These are phyloP conservation scores for Rubia peregrina DNA, from an alignment of 305 asterid genomes.

Conservation along the genomic window DNA sequence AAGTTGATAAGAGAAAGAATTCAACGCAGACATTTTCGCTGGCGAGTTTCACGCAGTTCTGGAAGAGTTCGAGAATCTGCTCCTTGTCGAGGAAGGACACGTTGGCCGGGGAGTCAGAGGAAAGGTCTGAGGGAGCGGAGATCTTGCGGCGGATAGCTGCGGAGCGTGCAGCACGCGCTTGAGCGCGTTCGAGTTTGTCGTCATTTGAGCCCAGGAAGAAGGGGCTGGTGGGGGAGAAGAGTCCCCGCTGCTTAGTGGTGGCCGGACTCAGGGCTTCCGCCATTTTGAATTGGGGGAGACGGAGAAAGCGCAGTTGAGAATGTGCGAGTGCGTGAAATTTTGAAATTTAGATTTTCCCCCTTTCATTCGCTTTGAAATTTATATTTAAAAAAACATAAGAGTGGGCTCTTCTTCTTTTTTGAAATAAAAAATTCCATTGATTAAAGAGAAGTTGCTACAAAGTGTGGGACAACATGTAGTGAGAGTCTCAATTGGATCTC, in stretches of 20 bases:
- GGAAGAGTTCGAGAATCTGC: constrained; percentile 81
- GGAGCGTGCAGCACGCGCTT: constrained; percentile 95
- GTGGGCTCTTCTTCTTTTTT: background rate
- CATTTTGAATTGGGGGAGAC: constrained; percentile 27
- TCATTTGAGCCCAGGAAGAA: constrained; percentile 80
- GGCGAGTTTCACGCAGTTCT: constrained; percentile 92
- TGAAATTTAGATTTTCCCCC: background rate
- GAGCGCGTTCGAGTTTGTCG: constrained; percentile 90
- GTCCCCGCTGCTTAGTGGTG: constrained; percentile 49
- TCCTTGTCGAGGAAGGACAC: constrained; percentile 56
- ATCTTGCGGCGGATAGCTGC: constrained; percentile 79
- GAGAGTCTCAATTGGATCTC: too few relatives aligned
- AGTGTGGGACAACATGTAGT: too few relatives aligned
- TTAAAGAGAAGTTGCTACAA: too few relatives aligned
- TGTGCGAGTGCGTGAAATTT: background rate
- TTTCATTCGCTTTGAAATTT: background rate
- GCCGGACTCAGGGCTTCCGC: constrained; percentile 69
- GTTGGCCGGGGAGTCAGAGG: constrained; percentile 24
- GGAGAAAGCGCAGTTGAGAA: background rate
- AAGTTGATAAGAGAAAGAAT: background rate
- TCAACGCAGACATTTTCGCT: constrained; percentile 62
- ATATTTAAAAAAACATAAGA: too few relatives aligned
- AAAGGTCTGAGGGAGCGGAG: constrained; percentile 21
- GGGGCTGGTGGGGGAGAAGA: constrained; percentile 68
- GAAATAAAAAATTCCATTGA: too few relatives aligned